A percentile compares a stretch with the other conserved stretches of the same genome.
phyloP scores from a whole-genome alignment of 352 stramenopile species.

The Phytophthora gonapodyides region DNA sequence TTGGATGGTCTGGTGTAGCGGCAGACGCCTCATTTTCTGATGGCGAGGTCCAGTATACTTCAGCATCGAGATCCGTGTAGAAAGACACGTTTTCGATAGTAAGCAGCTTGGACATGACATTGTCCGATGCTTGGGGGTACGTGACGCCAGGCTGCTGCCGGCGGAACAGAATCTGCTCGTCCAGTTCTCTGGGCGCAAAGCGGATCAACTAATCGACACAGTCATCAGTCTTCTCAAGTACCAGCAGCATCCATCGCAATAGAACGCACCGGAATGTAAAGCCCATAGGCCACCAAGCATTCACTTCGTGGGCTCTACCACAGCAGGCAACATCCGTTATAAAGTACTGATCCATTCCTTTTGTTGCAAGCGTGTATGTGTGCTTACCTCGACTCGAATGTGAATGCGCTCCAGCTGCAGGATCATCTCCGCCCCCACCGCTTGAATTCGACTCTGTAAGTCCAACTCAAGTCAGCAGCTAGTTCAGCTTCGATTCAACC shows the following conservation, averaged over 20 bases:
- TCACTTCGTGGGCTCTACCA: constrained; percentile 51
- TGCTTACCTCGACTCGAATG: constrained; percentile 64
- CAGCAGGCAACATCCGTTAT: no score
- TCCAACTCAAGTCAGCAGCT: constrained; percentile 7
- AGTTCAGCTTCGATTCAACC: not conserved
- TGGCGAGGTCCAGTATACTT: constrained; percentile 32
- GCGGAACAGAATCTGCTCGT: constrained; percentile 67
- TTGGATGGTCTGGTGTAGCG: not conserved
- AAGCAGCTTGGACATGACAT: constrained; percentile 57
- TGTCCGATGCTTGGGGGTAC: constrained; percentile 42
- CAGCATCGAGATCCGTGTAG: constrained; percentile 61
- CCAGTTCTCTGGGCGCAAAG: constrained; percentile 49
- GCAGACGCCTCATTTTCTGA: constrained; percentile 2
- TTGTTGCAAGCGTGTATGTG: not conserved
- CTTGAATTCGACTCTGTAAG: constrained; percentile 49
- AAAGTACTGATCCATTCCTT: no score
- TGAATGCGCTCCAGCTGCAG: constrained; percentile 70
- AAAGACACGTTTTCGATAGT: constrained; percentile 63
- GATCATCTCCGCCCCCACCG: constrained; percentile 56
- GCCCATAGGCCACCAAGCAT: constrained; percentile 55
- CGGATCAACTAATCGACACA: constrained; percentile 48
- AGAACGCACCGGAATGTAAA: constrained; percentile 53
- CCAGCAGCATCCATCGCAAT: not conserved
- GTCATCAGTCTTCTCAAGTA: not conserved
- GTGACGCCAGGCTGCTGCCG: constrained; percentile 53